Percentiles rank a stretch among this genome's conserved stretches.
Evolutionary conservation across 108 stramenopile genomes (phyloP).

Genomic region (Cyclotella baltica): DNA sequence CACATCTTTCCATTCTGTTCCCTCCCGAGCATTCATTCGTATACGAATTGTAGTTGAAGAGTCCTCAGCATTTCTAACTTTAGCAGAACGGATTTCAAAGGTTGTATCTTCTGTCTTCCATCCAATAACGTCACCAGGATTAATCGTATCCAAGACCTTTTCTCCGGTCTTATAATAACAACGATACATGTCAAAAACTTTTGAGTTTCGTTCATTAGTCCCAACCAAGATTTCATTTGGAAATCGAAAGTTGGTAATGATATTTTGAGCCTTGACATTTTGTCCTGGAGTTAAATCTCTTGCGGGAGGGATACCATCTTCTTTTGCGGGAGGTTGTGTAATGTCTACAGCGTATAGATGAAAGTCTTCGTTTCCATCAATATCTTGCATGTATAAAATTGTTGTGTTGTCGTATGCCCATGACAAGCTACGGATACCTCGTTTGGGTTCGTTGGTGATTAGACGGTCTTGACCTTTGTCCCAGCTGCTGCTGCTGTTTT

Average conservation of each 20-base stretch:
- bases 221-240: slow-evolving; percentile 64
- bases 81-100: slow-evolving; percentile 59
- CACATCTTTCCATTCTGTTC: slow-evolving; percentile 60
- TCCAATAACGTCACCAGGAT: slow-evolving; percentile 66
- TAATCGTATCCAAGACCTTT: slow-evolving; percentile 61
- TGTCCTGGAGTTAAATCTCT: slow-evolving; percentile 68
- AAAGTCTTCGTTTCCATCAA: slow-evolving; percentile 67
- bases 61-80: slow-evolving; percentile 55
- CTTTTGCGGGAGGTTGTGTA: not conserved
- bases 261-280: slow-evolving; percentile 65
- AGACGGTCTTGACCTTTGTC: slow-evolving; percentile 34
- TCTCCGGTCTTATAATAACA: slow-evolving; percentile 54
- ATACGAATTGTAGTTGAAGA: slow-evolving; percentile 56
- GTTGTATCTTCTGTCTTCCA: slow-evolving; percentile 61
- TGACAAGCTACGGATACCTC: slow-evolving; percentile 56
- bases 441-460: slow-evolving; percentile 63
- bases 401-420: slow-evolving; percentile 68
- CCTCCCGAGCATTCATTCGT: slow-evolving; percentile 28
- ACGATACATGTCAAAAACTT: slow-evolving; percentile 55
- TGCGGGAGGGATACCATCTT: slow-evolving; percentile 20
- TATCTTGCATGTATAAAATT: slow-evolving; percentile 67
- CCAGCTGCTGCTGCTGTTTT: not conserved
- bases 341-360: slow-evolving; percentile 63
- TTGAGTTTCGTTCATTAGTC: slow-evolving; percentile 66
- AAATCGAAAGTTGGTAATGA: slow-evolving; percentile 59